Conservation (phyloP, 352 stramenopile genomes). For the Aphanomyces euteiches region DNA sequence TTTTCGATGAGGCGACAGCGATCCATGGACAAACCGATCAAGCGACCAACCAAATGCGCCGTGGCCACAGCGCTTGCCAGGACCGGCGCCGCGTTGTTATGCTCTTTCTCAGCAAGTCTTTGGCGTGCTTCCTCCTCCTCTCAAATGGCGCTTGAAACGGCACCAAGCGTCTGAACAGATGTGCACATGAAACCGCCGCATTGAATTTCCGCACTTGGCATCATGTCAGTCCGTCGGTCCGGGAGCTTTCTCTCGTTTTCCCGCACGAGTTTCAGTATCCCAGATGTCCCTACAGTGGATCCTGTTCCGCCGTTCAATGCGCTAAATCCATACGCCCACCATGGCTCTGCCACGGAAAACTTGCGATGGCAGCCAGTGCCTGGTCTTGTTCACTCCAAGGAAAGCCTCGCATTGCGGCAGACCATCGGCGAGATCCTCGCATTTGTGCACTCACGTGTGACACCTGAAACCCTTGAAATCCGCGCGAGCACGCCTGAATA, state of each 20-base stretch:
- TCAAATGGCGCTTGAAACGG: too few species aligned
- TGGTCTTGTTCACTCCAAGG: slow-evolving; percentile 71
- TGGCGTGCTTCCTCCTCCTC: too few species aligned
- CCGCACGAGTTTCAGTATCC: background rate
- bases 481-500: slow-evolving; percentile 82
- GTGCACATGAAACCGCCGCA: too few species aligned
- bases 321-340: slow-evolving; percentile 70
- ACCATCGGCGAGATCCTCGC: slow-evolving; percentile 69
- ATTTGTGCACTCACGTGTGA: slow-evolving; percentile 72
- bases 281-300: background rate
- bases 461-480: slow-evolving; percentile 72
- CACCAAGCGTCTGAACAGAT: too few species aligned
- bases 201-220: background rate
- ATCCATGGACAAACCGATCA: too few species aligned
- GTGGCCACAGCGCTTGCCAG: too few species aligned
- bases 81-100: too few species aligned
- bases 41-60: too few species aligned
- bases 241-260: slow-evolving; percentile 5
- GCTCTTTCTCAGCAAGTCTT: too few species aligned
- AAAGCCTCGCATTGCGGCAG: slow-evolving; percentile 70
- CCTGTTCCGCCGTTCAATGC: slow-evolving; percentile 59
- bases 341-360: slow-evolving; percentile 29
- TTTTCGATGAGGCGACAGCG: too few species aligned
- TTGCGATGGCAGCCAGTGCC: slow-evolving; percentile 70
- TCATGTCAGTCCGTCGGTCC: background rate